Conservation (phyloP, 2,329 filamentous ascomycete genomes). For the Immersiporthe knoxdaviesiana region DNA sequence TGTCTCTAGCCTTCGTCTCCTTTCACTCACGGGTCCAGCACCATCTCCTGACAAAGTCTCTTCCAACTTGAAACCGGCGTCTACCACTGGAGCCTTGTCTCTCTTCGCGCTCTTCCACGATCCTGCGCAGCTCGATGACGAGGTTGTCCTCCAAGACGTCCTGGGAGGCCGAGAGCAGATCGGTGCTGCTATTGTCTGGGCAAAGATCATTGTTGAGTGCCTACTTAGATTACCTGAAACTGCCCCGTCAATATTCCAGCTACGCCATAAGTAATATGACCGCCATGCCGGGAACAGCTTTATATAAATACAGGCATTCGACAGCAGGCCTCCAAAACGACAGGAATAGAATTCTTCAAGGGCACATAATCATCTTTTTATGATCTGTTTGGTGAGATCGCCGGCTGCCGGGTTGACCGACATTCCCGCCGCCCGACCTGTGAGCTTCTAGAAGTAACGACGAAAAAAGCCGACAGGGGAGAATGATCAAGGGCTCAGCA, state of each 20-base stretch:
- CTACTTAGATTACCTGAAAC: not conserved
- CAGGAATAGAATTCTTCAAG: not conserved
- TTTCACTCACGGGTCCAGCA: not conserved
- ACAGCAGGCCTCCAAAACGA: not conserved
- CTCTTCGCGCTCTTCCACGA: slow-evolving; percentile 18
- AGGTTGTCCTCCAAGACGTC: slow-evolving; percentile 35
- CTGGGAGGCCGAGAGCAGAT: slow-evolving; percentile 35
- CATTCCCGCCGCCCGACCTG: not conserved
- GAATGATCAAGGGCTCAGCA: not conserved
- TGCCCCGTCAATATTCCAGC: not conserved
- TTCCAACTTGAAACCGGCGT: not conserved
- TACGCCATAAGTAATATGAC: not conserved
- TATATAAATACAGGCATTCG: not conserved
- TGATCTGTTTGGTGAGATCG: not conserved
- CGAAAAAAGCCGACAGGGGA: not conserved
- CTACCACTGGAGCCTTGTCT: no score
- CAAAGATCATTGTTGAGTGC: slow-evolving; percentile 31
- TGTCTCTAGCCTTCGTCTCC: not conserved
- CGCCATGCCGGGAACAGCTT: not conserved
- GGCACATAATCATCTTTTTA: not conserved
- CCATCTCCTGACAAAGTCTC: not conserved
- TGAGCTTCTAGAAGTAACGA: not conserved
- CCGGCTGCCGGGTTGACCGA: not conserved
- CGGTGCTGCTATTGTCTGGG: slow-evolving; percentile 34
- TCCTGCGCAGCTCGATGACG: slow-evolving; percentile 24